Percentiles rank a stretch among this genome's conserved stretches.
Evolutionary conservation across 352 stramenopile species (phyloP).

Genomic region (Globisporangium paroecandrum): DNA sequence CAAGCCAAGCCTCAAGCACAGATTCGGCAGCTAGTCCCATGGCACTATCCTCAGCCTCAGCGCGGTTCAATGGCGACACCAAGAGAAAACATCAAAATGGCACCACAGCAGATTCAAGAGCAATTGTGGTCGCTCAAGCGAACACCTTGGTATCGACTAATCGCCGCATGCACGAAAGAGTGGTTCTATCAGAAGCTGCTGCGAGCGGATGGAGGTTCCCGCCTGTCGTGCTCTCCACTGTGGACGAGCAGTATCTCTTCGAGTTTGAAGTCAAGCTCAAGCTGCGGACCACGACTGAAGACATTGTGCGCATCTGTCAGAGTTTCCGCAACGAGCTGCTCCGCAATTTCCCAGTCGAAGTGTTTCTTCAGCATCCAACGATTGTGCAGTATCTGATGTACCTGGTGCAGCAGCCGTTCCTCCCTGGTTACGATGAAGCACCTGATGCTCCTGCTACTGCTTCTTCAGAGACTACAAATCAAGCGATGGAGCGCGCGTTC

Average conservation of each 20-base stretch:
- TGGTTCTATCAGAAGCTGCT: constrained; percentile 3
- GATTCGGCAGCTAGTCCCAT: background rate
- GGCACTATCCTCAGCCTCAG: background rate
- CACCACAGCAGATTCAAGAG: background rate
- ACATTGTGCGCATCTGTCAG: constrained; percentile 51
- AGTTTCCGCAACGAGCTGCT: constrained; percentile 53
- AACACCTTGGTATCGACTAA: background rate
- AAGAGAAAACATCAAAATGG: background rate
- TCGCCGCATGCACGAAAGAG: constrained; percentile 3
- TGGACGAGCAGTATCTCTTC: constrained; percentile 74
- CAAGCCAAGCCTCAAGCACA: background rate
- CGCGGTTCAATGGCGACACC: background rate
- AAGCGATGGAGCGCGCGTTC: constrained; percentile 22
- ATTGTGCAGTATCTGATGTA: constrained; percentile 62
- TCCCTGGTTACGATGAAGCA: constrained; percentile 21
- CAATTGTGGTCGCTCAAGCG: constrained; percentile 4
- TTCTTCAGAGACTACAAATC: background rate
- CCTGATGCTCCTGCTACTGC: background rate
- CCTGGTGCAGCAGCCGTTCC: constrained; percentile 59
- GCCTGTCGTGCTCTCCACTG: constrained; percentile 38
- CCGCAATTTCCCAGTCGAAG: constrained; percentile 58
- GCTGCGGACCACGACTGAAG: constrained; percentile 37
- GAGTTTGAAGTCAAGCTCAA: constrained; percentile 77
- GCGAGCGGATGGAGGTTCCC: constrained; percentile 56
- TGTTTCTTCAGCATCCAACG: constrained; percentile 64